Conservation (phyloP, 1,284 basidiomycete species). For the Trametes hirsuta region DNA sequence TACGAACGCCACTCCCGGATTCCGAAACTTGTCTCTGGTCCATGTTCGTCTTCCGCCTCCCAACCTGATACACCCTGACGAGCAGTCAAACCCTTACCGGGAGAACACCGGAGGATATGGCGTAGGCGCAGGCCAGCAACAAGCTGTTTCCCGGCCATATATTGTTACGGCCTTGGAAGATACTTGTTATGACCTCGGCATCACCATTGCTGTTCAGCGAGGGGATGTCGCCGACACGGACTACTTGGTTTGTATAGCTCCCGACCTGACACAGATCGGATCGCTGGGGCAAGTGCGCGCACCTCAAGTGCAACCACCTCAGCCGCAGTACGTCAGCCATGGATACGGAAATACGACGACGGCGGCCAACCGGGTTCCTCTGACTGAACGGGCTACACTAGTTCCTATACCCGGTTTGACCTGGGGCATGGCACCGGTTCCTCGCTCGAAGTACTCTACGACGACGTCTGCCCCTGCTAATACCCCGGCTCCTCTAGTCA, state of each 20-base stretch:
- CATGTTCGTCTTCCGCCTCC: slow-evolving; percentile 83
- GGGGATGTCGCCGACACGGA: slow-evolving; percentile 77
- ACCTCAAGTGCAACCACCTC: slow-evolving; percentile 43
- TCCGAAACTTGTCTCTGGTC: slow-evolving; percentile 61
- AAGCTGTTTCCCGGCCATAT: slow-evolving; percentile 52
- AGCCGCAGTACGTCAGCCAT: slow-evolving; percentile 39
- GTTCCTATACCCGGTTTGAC: slow-evolving; percentile 80
- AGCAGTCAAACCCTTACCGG: slow-evolving; percentile 54
- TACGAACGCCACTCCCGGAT: slow-evolving; percentile 40
- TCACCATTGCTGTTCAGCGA: slow-evolving; percentile 68
- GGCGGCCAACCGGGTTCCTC: slow-evolving; percentile 56
- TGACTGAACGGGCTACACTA: slow-evolving; percentile 77
- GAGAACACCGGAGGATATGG: slow-evolving; percentile 47
- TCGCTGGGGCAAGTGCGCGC: slow-evolving; percentile 60
- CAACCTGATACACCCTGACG: slow-evolving; percentile 77
- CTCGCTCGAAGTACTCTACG: slow-evolving; percentile 37
- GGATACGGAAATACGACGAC: slow-evolving; percentile 41
- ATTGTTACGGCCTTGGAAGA: slow-evolving; percentile 57
- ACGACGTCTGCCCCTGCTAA: slow-evolving; percentile 42
- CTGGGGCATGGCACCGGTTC: slow-evolving; percentile 77
- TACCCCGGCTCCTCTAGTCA: slow-evolving; percentile 51
- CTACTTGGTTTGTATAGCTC: slow-evolving; percentile 74
- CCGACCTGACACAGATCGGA: slow-evolving; percentile 74
- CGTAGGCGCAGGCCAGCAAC: slow-evolving; percentile 46
- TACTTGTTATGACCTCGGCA: slow-evolving; percentile 65